A percentile compares a stretch with the other conserved stretches of the same genome.
phyloP scores from a whole-genome alignment of 768 basidiomycete species.

The Kockovaella imperatae region DNA sequence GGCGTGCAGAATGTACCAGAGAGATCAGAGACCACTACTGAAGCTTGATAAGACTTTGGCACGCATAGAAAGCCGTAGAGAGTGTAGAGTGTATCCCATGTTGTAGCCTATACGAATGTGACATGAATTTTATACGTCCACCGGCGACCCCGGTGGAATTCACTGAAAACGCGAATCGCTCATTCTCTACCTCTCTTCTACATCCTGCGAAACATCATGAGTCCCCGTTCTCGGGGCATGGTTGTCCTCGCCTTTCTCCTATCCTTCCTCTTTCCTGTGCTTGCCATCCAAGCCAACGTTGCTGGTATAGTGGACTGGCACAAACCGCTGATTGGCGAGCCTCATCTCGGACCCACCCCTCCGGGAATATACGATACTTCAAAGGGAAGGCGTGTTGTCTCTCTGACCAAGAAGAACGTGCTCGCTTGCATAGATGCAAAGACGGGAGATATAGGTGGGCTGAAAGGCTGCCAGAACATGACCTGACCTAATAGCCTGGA shows the following conservation, averaged over 20 bases:
- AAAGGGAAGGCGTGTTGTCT: constrained; percentile 13
- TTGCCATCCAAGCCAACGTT: constrained; percentile 34
- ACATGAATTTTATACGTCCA: too few species aligned
- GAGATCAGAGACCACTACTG: too few species aligned
- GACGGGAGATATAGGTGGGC: constrained; percentile 65
- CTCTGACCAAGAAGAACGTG: constrained; percentile 55
- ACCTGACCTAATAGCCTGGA: constrained; percentile 57
- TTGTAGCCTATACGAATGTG: too few species aligned
- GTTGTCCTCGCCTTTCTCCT: constrained; percentile 3
- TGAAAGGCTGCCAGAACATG: neutral
- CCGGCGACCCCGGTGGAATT: too few species aligned
- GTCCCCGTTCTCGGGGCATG: too few species aligned
- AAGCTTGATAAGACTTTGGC: too few species aligned
- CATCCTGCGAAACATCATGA: too few species aligned
- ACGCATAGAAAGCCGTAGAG: too few species aligned
- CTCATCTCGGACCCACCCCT: constrained; percentile 57
- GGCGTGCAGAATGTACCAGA: too few species aligned
- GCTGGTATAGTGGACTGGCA: constrained; percentile 70
- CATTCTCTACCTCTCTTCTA: too few species aligned
- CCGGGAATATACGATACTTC: constrained; percentile 26
- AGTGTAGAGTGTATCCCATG: too few species aligned
- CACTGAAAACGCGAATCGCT: too few species aligned
- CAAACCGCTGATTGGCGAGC: constrained; percentile 65
- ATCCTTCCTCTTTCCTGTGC: neutral
- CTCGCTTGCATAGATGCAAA: constrained; percentile 62